Conservation (phyloP, 129 eudicot species). For the Arctium minus region DNA sequence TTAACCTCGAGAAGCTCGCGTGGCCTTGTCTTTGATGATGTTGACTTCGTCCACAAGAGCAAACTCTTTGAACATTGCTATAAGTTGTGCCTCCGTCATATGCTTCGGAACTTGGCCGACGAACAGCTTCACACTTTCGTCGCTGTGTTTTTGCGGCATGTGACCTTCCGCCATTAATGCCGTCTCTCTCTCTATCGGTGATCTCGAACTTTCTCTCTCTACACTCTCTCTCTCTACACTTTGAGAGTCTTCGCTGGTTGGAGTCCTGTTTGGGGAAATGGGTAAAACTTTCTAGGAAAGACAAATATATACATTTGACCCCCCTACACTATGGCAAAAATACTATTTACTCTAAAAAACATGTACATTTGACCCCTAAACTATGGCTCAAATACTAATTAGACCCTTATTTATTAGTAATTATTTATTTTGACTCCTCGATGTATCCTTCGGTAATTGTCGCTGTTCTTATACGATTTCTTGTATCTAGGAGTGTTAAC, state of each 20-base stretch:
- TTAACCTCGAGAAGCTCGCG: conserved; percentile 96
- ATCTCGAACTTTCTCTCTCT: conserved; percentile 33
- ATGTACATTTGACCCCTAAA: conserved; percentile 5
- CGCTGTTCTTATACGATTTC: not conserved
- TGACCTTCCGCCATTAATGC: conserved; percentile 72
- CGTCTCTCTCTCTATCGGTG: conserved; percentile 14
- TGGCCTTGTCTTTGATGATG: conserved; percentile 88
- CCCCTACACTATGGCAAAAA: not conserved
- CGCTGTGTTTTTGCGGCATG: conserved; percentile 37
- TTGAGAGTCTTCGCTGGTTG: conserved; percentile 28
- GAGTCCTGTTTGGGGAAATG: conserved; percentile 33
- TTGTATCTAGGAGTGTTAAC: no score
- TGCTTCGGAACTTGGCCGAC: conserved; percentile 99
- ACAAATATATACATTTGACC: conserved; percentile 9
- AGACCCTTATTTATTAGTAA: not conserved
- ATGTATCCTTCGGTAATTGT: not conserved
- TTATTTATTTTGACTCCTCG: not conserved
- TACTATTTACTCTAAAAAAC: not conserved
- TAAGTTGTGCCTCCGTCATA: conserved; percentile 73
- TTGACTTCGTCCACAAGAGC: conserved; percentile 92
- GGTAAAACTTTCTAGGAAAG: conserved; percentile 34
- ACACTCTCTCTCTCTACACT: conserved; percentile 13
- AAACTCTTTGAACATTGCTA: conserved; percentile 70
- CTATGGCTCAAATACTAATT: not conserved
- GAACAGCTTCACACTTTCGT: conserved; percentile 88